These are phyloP conservation scores for Myxozyma monticola DNA, from an alignment of 805 yeast species.

Conservation along the genomic window DNA sequence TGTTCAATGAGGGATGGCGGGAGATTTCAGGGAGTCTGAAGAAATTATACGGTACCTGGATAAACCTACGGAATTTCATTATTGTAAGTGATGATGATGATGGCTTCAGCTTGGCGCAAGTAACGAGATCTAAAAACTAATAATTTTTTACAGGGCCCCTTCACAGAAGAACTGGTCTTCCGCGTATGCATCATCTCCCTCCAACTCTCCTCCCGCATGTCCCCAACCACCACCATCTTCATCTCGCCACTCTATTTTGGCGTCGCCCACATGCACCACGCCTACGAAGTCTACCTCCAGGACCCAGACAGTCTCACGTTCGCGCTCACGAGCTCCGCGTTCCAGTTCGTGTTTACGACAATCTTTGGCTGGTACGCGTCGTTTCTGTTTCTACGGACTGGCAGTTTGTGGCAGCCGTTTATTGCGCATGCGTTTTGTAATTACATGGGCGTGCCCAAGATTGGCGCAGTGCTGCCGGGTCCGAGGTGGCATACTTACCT, in stretches of 20 bases:
- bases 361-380: conserved; percentile 71
- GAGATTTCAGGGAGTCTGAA: not conserved
- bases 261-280: conserved; percentile 78
- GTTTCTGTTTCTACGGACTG: conserved; percentile 52
- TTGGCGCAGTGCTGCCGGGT: conserved; percentile 18
- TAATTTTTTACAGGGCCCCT: conserved; percentile 65
- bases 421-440: conserved; percentile 69
- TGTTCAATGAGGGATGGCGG: conserved; percentile 32
- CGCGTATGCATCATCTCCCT: conserved; percentile 49
- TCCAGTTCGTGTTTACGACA: conserved; percentile 66
- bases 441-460: conserved; percentile 63
- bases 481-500: conserved; percentile 36
- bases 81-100: conserved; percentile 26
- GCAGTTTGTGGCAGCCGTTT: conserved; percentile 57
- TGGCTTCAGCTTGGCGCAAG: no score
- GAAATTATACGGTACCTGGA: conserved; percentile 7
- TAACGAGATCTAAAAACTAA: not conserved
- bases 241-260: conserved; percentile 69
- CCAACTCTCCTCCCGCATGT: conserved; percentile 33
- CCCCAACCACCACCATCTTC: conserved; percentile 35
- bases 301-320: conserved; percentile 34
- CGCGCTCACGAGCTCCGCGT: conserved; percentile 43
- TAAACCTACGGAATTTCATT: conserved; percentile 21
- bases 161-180: conserved; percentile 75
- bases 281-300: conserved; percentile 46